Conservation (phyloP, 306 rosid genomes). For the Arachis hypogaea region DNA sequence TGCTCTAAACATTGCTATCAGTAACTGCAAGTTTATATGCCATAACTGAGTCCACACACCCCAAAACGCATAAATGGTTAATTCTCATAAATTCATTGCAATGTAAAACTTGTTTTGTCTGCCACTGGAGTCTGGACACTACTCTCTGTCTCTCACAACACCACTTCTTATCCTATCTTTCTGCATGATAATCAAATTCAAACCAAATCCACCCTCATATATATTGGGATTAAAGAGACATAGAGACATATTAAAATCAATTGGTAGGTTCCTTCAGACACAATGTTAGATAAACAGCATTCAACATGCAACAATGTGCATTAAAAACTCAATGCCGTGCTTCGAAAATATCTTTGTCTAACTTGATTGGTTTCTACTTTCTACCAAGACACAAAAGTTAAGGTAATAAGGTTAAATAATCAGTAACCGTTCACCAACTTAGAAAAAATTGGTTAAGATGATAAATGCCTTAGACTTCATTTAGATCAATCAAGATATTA, state of each 20-base stretch:
- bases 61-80: constrained; percentile 37
- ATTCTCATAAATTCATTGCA: constrained; percentile 48
- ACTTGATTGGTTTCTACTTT: constrained; percentile 23
- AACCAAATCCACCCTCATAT: constrained; percentile 8
- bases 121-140: background rate
- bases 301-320: background rate
- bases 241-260: constrained; percentile 14
- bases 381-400: background rate
- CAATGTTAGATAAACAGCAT: background rate
- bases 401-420: background rate
- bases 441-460: too few relatives aligned
- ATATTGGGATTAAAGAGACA: background rate
- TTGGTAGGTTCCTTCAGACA: background rate
- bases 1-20: constrained; percentile 47
- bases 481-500: too few relatives aligned
- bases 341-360: background rate
- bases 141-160: background rate
- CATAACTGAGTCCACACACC: constrained; percentile 42
- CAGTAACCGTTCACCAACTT: too few relatives aligned
- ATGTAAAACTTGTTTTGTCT: constrained; percentile 40
- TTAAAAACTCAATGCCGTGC: background rate
- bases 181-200: constrained; percentile 2
- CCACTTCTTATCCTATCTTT: background rate
- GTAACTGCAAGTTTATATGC: constrained; percentile 16
- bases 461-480: too few relatives aligned